Percentiles rank a stretch among this genome's conserved stretches.
phyloP scores from a whole-genome alignment of 2,329 filamentous ascomycete genomes.

The Tolypocladium album region DNA sequence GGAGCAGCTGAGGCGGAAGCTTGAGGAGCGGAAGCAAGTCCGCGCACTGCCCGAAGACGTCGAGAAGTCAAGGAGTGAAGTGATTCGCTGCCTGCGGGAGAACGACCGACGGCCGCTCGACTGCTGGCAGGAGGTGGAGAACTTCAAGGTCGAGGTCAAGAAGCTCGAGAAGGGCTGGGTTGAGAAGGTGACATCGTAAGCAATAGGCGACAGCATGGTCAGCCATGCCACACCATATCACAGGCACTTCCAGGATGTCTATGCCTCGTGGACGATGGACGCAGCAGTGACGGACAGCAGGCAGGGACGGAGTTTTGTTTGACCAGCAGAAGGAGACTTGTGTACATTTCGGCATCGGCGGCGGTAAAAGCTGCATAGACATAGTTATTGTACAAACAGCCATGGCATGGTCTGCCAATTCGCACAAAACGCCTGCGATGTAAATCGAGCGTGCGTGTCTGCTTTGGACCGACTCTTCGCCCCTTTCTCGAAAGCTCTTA shows the following conservation, averaged over 20 bases:
- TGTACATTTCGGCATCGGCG: slow-evolving; percentile 20
- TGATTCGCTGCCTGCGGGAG: slow-evolving; percentile 70
- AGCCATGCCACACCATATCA: not conserved
- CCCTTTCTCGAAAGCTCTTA: not conserved
- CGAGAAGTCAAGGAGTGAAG: slow-evolving; percentile 61
- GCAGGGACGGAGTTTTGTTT: slow-evolving; percentile 3
- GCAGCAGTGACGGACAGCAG: slow-evolving; percentile 1
- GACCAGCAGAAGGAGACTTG: not conserved
- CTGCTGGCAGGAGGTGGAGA: slow-evolving; percentile 89
- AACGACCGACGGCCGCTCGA: slow-evolving; percentile 84
- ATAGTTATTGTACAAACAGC: slow-evolving; percentile 12
- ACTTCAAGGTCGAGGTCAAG: slow-evolving; percentile 81
- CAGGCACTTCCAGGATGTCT: not conserved
- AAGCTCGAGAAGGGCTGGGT: slow-evolving; percentile 82
- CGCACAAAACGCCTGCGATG: not conserved
- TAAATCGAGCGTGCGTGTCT: not conserved
- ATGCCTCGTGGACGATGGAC: not conserved
- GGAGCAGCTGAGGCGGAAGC: slow-evolving; percentile 44
- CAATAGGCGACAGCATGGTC: not conserved
- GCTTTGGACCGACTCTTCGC: not conserved
- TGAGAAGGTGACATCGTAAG: slow-evolving; percentile 54
- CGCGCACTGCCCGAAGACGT: slow-evolving; percentile 61
- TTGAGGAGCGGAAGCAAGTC: slow-evolving; percentile 53
- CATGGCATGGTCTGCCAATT: not conserved
- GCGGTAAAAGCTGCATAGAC: slow-evolving; percentile 19